Evolutionary conservation across 352 stramenopile species (phyloP).

Genomic region (Phytophthora fragariaefolia): DNA sequence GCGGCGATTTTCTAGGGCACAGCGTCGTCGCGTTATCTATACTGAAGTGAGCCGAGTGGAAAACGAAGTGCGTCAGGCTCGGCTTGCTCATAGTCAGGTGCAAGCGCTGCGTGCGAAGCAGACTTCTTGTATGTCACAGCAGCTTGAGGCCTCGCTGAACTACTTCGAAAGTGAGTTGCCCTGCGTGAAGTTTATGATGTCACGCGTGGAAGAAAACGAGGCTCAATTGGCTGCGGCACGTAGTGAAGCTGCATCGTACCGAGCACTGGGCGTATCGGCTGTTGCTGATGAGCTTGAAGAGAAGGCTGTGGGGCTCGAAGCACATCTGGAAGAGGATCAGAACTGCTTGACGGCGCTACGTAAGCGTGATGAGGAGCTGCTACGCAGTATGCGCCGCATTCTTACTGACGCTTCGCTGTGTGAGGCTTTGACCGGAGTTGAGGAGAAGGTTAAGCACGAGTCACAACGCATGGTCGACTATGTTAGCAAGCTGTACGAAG

Average conservation of each 20-base stretch:
- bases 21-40: slow-evolving; percentile 49
- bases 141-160: slow-evolving; percentile 69
- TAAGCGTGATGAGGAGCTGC: slow-evolving; percentile 59
- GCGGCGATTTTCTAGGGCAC: slow-evolving; percentile 39
- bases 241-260: slow-evolving; percentile 58
- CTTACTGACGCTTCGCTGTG: slow-evolving; percentile 30
- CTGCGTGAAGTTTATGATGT: slow-evolving; percentile 85
- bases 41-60: slow-evolving; percentile 46
- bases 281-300: slow-evolving; percentile 59
- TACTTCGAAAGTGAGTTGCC: slow-evolving; percentile 82
- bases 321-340: slow-evolving; percentile 59
- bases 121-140: slow-evolving; percentile 52
- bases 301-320: slow-evolving; percentile 46
- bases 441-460: slow-evolving; percentile 56
- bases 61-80: slow-evolving; percentile 44
- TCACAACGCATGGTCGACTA: slow-evolving; percentile 73
- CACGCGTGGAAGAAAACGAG: slow-evolving; percentile 57
- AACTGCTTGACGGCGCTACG: slow-evolving; percentile 53
- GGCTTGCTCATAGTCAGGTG: slow-evolving; percentile 46
- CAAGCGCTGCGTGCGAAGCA: slow-evolving; percentile 57
- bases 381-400: slow-evolving; percentile 40
- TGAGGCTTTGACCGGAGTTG: slow-evolving; percentile 31
- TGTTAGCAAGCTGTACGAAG: slow-evolving; percentile 59
- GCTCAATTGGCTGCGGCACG: slow-evolving; percentile 44
- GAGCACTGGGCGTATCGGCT: slow-evolving; percentile 56